Base-by-base conservation (phyloP, 2,329 filamentous ascomycete species). In the Ampelomyces quisqualis region DNA sequence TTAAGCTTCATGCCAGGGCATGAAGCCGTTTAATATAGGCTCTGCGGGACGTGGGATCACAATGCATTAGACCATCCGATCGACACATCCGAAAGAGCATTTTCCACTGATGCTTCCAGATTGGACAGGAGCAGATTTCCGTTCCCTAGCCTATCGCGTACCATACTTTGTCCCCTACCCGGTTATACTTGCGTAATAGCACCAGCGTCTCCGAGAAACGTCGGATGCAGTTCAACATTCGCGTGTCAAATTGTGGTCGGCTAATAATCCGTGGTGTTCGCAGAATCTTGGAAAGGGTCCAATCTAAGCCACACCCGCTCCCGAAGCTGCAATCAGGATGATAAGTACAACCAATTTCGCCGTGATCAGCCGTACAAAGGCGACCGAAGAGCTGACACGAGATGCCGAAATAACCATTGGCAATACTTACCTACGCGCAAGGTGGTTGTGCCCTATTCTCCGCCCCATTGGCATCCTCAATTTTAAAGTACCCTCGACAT, bases 11-110 rank as follows among this genome's bases (percentile, higher is more conserved):
- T 11, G 10, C 36, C 28, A 7, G 22, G 20, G 14, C 11, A 15
- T n/a, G 10, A 17, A n/a, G 8, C 17, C 27, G 18, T 15, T 37
- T 23, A 20, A 5, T 22, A 26, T 26, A 32, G 36, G 21, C 28
- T 32, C 36, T 38, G 22, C 36, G 36, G 36, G 21, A 32, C 11
- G 11, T 24, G 17, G 27, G 21, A 24, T 38, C 15, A 24, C 8
- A 18, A 13, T 32, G 36, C 28, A 19, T 32, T 17, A 18, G 28
- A 14, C 7, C 15, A 8, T 18, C 17, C n/a, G 21, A 32, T 26
- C 28, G 28, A 10, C 20, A 13, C 19, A 33, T 13, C 26, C 14
- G 21, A 15, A 7, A 19, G 28, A 18, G 11, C 15, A 23, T 26
- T 20, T n/a, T 38, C 36, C 36, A 9, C 28, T 28, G 36, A 7